Evolutionary conservation across 352 stramenopile genomes (phyloP), one percentile per base, ranked within the genome.

Genomic region (Paralagenidium karlingii): DNA sequence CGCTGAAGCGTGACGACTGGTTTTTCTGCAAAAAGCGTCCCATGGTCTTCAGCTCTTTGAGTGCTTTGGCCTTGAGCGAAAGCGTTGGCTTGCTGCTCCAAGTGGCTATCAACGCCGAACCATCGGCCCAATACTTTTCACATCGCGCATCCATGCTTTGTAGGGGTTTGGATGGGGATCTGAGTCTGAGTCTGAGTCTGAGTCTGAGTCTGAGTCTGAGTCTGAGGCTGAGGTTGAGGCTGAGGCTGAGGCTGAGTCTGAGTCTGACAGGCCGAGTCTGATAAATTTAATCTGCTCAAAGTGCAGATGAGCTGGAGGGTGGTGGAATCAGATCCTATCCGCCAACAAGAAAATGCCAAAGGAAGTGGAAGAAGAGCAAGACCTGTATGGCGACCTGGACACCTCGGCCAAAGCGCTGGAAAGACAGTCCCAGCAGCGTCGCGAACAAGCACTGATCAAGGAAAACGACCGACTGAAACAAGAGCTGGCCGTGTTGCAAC

Each of bases 311-410:
- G 27, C 27, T 31, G 27, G 27, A 9, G 27, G 27, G n/a, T n/a
- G n/a, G n/a, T n/a, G n/a, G n/a, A n/a, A n/a, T n/a, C n/a, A n/a
- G n/a, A n/a, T n/a, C n/a, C n/a, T n/a, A n/a, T n/a, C n/a, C n/a
- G n/a, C n/a, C n/a, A n/a, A n/a, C n/a, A n/a, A n/a, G n/a, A n/a
- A n/a, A n/a, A n/a, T n/a, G n/a, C n/a, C n/a, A n/a, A n/a, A n/a
- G 2, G 15, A 11, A 33, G 38, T 44, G 43, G 36, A 27, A n/a
- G n/a, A n/a, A 4, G 56, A 53, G 21, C 60, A 83, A 38, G 75
- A 88, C 47, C 53, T 90, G 37, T 87, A 90, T 43, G 67, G 66
- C 22, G 76, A 90, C 42, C 62, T 90, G 33, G 73, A 90, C 58
- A 87, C 73, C 26, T 90, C 76, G 26, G 76, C 61, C 28, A 66